Percentiles rank a stretch among this genome's conserved stretches.
Evolutionary conservation across 2,329 filamentous ascomycete species (phyloP).

Genomic region (Hypoxylon sp.): DNA sequence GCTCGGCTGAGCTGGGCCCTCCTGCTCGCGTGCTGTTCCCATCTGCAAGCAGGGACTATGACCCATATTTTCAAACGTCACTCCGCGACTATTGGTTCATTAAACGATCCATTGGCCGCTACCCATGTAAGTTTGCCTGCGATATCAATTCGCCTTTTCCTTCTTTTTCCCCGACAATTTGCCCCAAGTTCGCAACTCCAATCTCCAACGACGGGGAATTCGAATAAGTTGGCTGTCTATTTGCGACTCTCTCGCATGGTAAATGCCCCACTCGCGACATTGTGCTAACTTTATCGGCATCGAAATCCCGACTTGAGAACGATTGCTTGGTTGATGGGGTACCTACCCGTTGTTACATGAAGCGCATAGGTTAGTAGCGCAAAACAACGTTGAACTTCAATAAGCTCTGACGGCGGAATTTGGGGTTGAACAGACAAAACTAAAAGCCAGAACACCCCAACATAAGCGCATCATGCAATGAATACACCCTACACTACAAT

Average conservation of each 20-base stretch:
- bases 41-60: slow-evolving; percentile 32
- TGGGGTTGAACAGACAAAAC: not conserved
- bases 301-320: not conserved
- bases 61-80: slow-evolving; percentile 42
- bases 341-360: too few species aligned
- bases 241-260: slow-evolving; percentile 3
- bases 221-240: not conserved
- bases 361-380: not conserved
- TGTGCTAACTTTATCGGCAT: slow-evolving; percentile 2
- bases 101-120: slow-evolving; percentile 35
- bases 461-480: slow-evolving; percentile 17
- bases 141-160: slow-evolving; percentile 44
- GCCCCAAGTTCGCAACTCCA: slow-evolving; percentile 22
- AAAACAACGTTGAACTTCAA: slow-evolving; percentile 1
- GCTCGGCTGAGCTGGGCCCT: slow-evolving; percentile 28
- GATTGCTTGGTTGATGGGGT: not conserved
- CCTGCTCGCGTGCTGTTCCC: slow-evolving; percentile 35
- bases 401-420: slow-evolving; percentile 10
- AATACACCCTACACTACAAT: slow-evolving; percentile 2
- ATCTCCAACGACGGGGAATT: slow-evolving; percentile 19
- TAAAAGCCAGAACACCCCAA: slow-evolving; percentile 4
- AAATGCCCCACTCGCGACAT: not conserved
- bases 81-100: slow-evolving; percentile 38
- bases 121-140: slow-evolving; percentile 42
- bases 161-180: slow-evolving; percentile 24